These are phyloP conservation scores for Gigaspora rosea DNA, from an alignment of 192 early-diverging fungal genomes.

Conservation along the genomic window DNA sequence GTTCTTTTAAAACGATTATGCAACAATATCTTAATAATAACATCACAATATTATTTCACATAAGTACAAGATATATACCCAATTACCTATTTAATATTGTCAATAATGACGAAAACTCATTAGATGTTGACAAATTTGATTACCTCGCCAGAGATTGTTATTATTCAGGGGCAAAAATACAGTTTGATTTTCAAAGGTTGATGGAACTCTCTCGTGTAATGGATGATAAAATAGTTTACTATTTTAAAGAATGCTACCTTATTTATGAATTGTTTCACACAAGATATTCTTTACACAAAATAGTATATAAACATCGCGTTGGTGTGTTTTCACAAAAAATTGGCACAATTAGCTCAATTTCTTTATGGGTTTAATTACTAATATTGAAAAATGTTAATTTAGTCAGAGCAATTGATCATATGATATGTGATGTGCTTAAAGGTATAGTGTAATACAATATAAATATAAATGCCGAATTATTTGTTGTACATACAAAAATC, in stretches of 20 bases:
- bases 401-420: slow-evolving; percentile 79
- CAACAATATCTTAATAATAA: background rate
- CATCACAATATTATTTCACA: background rate
- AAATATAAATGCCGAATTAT: too few species aligned
- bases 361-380: background rate
- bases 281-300: slow-evolving; percentile 75
- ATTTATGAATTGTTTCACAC: slow-evolving; percentile 86
- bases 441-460: too few species aligned
- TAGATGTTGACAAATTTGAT: slow-evolving; percentile 96
- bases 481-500: too few species aligned
- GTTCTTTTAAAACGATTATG: background rate
- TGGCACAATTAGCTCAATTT: background rate
- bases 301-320: slow-evolving; percentile 88
- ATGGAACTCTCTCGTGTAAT: slow-evolving; percentile 85
- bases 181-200: slow-evolving; percentile 56
- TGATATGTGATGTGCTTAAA: slow-evolving; percentile 88
- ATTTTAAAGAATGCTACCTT: slow-evolving; percentile 87
- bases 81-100: slow-evolving; percentile 95
- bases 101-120: slow-evolving; percentile 87
- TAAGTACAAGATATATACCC: slow-evolving; percentile 12
- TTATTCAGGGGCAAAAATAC: slow-evolving; percentile 65
- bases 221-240: slow-evolving; percentile 87
- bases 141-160: slow-evolving; percentile 79
- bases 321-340: slow-evolving; percentile 42
- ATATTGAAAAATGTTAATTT: background rate